Percentiles rank a stretch among this genome's conserved stretches.
Conservation (phyloP, 2,329 filamentous ascomycete species). For the Hawksworthiomyces lignivorus region DNA sequence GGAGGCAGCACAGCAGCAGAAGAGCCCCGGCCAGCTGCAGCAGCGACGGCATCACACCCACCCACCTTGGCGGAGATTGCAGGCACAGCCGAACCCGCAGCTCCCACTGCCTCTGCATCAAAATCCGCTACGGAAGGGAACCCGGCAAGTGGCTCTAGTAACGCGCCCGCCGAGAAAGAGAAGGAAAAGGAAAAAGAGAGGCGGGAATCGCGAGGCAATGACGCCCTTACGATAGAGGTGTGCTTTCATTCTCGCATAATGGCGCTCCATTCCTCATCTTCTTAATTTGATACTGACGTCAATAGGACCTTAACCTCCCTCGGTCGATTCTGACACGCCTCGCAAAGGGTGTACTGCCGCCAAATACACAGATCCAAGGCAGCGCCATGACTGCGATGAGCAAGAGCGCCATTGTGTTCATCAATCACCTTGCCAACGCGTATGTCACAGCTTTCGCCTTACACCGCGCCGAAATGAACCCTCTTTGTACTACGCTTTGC, state of each 20-base stretch:
- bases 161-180: conserved; percentile 27
- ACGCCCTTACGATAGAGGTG: conserved; percentile 47
- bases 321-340: conserved; percentile 75
- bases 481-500: too few relatives aligned
- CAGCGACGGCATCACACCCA: conserved; percentile 12
- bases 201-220: conserved; percentile 17
- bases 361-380: conserved; percentile 76
- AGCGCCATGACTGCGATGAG: conserved; percentile 73
- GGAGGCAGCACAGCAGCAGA: conserved; percentile 30
- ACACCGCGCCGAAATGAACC: too few relatives aligned
- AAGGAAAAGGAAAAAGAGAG: conserved; percentile 9
- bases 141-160: neutral
- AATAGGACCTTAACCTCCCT: conserved; percentile 67
- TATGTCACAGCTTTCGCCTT: conserved; percentile 41
- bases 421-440: conserved; percentile 71
- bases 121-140: too few relatives aligned
- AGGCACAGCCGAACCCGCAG: neutral
- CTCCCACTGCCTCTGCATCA: too few relatives aligned
- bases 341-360: conserved; percentile 70
- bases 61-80: conserved; percentile 14
- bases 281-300: neutral
- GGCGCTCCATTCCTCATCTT: too few relatives aligned
- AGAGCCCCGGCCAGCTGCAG: conserved; percentile 11
- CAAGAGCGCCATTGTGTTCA: conserved; percentile 77
- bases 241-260: neutral